These are phyloP conservation scores for Anthracocystis walkeri DNA, from an alignment of 1,284 basidiomycete species.

Conservation along the genomic window DNA sequence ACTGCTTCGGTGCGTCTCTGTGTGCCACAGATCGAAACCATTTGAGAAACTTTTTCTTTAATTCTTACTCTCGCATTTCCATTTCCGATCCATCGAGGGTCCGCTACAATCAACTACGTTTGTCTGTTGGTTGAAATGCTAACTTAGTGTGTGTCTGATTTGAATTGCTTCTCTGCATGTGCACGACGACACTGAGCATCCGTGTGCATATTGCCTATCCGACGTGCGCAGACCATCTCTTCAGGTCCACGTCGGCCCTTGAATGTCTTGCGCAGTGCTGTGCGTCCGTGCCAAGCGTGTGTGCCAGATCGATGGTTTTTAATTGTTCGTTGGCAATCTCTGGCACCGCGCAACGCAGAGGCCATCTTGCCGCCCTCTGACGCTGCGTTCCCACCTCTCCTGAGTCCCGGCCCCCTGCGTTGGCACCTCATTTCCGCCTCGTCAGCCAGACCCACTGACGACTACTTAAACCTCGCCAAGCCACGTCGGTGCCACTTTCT, in stretches of 20 bases:
- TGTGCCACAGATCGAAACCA: neutral
- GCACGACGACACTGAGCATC: slow-evolving; percentile 24
- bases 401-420: slow-evolving; percentile 1
- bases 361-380: slow-evolving; percentile 17
- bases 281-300: slow-evolving; percentile 16
- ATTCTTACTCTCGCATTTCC: neutral
- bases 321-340: slow-evolving; percentile 7
- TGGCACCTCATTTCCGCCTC: slow-evolving; percentile 3
- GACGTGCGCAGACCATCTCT: slow-evolving; percentile 16
- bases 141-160: slow-evolving; percentile 7
- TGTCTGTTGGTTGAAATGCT: slow-evolving; percentile 1
- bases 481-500: slow-evolving; percentile 6
- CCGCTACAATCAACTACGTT: neutral
- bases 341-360: slow-evolving; percentile 17
- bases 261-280: slow-evolving; percentile 3
- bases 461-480: slow-evolving; percentile 44
- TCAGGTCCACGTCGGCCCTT: slow-evolving; percentile 17
- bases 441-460: slow-evolving; percentile 5
- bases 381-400: slow-evolving; percentile 5
- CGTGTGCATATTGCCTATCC: slow-evolving; percentile 14
- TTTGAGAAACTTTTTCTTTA: slow-evolving; percentile 7
- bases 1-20: slow-evolving; percentile 24
- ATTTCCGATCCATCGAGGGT: slow-evolving; percentile 7
- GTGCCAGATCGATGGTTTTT: slow-evolving; percentile 20
- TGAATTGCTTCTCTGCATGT: no score